phyloP scores from a whole-genome alignment of 2,329 filamentous ascomycete species.

The Trichoderma atroviride region DNA sequence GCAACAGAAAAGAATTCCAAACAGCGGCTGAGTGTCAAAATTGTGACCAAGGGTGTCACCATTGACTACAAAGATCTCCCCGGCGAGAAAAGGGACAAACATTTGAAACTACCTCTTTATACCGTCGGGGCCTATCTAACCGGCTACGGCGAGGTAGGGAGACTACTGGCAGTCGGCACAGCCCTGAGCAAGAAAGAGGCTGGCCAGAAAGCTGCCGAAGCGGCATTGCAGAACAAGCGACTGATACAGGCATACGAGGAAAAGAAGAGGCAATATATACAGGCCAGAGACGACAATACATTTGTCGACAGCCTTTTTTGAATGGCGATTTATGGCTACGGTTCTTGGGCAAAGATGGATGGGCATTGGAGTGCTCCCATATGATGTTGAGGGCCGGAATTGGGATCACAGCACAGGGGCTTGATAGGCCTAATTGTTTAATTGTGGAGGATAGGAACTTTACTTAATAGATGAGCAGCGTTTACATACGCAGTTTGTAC shows the following conservation, averaged over 20 bases:
- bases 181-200: constrained; percentile 71
- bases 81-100: constrained; percentile 56
- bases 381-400: background rate
- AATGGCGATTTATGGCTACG: background rate
- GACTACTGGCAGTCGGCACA: constrained; percentile 64
- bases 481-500: background rate
- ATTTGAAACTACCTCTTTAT: constrained; percentile 58
- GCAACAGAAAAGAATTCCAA: constrained; percentile 33
- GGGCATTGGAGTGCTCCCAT: background rate
- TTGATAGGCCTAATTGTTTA: background rate
- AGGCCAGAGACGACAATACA: constrained; percentile 32
- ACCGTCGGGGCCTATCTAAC: constrained; percentile 66
- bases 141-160: constrained; percentile 67
- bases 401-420: background rate
- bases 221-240: constrained; percentile 68
- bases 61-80: constrained; percentile 64
- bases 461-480: background rate
- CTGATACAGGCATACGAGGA: constrained; percentile 55
- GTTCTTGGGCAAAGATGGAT: background rate
- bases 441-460: background rate
- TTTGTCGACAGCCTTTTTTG: constrained; percentile 3
- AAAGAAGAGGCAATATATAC: constrained; percentile 51
- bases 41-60: constrained; percentile 60
- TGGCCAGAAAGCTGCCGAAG: constrained; percentile 64
- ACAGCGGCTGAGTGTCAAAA: constrained; percentile 37